phyloP scores from a whole-genome alignment of 2,329 filamentous ascomycete species.

The Kalaharituber pfeilii region DNA sequence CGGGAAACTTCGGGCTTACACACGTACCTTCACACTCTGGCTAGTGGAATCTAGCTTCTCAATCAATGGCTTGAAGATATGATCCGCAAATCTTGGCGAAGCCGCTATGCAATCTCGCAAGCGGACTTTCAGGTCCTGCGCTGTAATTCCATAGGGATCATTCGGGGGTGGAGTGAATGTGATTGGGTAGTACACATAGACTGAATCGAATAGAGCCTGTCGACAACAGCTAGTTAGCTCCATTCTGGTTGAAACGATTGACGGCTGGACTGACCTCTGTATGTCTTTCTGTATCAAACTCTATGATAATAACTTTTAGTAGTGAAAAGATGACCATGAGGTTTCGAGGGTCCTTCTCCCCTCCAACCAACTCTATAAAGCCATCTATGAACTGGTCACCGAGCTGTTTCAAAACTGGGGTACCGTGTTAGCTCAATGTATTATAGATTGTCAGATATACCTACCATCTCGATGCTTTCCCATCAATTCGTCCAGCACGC shows the following conservation, averaged over 20 bases:
- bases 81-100: conserved; percentile 45
- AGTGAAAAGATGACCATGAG: conserved; percentile 55
- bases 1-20: not conserved
- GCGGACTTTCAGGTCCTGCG: conserved; percentile 48
- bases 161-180: conserved; percentile 52
- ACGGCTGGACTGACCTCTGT: conserved; percentile 33
- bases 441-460: not conserved
- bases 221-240: not conserved
- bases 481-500: conserved; percentile 44
- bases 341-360: conserved; percentile 52
- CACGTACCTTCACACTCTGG: conserved; percentile 43
- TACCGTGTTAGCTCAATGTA: conserved; percentile 8
- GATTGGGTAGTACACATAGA: conserved; percentile 57
- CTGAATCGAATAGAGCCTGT: conserved; percentile 43
- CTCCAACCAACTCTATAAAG: conserved; percentile 47
- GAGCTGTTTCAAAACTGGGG: conserved; percentile 36
- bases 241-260: not conserved
- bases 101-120: conserved; percentile 47
- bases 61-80: conserved; percentile 47
- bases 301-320: conserved; percentile 47
- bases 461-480: conserved; percentile 42
- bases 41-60: conserved; percentile 55
- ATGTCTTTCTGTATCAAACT: conserved; percentile 46
- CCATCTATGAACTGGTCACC: conserved; percentile 43
- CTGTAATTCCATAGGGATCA: conserved; percentile 51